Conservation (phyloP, 768 basidiomycete species). For the Boletus coccyginus region DNA sequence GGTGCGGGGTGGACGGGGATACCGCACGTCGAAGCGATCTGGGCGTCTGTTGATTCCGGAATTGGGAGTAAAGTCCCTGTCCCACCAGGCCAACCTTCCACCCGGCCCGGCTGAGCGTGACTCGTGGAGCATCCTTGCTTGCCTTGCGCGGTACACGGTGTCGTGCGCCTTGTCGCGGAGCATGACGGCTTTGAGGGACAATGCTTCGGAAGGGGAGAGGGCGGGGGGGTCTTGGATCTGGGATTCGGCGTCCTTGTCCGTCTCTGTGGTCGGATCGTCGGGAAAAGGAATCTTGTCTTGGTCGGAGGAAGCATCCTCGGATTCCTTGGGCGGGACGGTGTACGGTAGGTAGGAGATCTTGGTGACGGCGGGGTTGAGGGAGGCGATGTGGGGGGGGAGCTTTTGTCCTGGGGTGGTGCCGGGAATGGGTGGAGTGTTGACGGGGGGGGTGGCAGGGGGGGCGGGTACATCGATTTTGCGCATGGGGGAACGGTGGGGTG, state of each 20-base stretch:
- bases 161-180: conserved; percentile 47
- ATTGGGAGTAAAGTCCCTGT: conserved; percentile 46
- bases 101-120: conserved; percentile 41
- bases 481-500: neutral
- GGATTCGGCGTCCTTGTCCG: too few species aligned
- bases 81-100: conserved; percentile 57
- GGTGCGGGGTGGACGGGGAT: conserved; percentile 46
- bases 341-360: conserved; percentile 30
- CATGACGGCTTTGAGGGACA: conserved; percentile 35
- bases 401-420: conserved; percentile 29
- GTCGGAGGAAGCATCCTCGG: conserved; percentile 17
- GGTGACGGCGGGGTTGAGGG: conserved; percentile 32
- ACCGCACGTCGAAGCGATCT: conserved; percentile 51
- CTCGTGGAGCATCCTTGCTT: conserved; percentile 52
- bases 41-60: conserved; percentile 28
- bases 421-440: conserved; percentile 23
- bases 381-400: conserved; percentile 32
- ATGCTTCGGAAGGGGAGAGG: conserved; percentile 35
- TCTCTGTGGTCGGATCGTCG: conserved; percentile 6
- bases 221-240: too few species aligned
- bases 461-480: conserved; percentile 23
- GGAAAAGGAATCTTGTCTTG: conserved; percentile 23
- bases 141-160: conserved; percentile 44
- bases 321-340: conserved; percentile 15
- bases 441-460: conserved; percentile 7